Evolutionary conservation across 306 rosid genomes (phyloP).

Genomic region (Corylus heterophylla): DNA sequence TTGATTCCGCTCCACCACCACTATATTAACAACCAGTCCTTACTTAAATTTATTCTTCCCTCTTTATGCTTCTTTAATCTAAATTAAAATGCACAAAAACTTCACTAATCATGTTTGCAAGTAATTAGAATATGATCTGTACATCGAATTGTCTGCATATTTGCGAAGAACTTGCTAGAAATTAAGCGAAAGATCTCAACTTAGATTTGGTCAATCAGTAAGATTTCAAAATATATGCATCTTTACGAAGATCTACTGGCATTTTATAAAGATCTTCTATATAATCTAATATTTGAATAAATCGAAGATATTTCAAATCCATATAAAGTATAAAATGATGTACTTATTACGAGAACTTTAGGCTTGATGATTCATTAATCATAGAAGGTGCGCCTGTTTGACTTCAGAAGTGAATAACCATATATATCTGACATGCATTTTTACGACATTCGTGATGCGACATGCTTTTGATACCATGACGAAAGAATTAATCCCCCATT

Average conservation of each 20-base stretch:
- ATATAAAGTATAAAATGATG: too few species aligned
- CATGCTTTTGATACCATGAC: background rate
- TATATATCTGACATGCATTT: too few species aligned
- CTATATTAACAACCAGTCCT: too few species aligned
- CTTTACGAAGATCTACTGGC: background rate
- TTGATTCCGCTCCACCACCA: too few species aligned
- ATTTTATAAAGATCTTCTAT: background rate
- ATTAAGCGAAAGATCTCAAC: background rate
- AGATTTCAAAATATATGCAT: background rate
- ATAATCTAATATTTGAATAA: background rate
- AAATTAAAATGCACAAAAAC: too few species aligned
- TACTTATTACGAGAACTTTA: too few species aligned
- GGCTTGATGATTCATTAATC: too few species aligned
- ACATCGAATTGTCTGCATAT: background rate
- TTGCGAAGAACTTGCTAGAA: background rate
- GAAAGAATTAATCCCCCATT: background rate
- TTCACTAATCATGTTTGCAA: too few species aligned
- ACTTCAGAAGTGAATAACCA: background rate
- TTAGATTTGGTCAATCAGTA: background rate
- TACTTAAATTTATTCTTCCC: too few species aligned
- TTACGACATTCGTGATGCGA: background rate
- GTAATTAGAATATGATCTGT: background rate
- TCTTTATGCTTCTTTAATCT: too few species aligned
- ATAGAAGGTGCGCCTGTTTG: background rate
- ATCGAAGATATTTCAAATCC: background rate